Conservation (phyloP, 768 basidiomycete species). For the Calocybe gangraenosa region DNA sequence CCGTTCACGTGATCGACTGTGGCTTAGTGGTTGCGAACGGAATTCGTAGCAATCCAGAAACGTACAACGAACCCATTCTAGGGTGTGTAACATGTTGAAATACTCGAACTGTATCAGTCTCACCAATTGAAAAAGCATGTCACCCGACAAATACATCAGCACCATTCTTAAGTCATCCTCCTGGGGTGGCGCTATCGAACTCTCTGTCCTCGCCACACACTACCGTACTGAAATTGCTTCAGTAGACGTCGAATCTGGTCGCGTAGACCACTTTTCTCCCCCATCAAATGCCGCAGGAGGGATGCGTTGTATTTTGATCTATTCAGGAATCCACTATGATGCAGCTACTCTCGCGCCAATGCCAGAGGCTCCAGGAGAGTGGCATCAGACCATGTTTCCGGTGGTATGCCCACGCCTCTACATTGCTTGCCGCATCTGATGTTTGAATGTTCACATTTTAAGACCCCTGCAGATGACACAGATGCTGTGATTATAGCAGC, state of each 20-base stretch:
- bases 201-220: constrained; percentile 78
- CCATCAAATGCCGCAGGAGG: constrained; percentile 31
- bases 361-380: constrained; percentile 71
- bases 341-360: constrained; percentile 80
- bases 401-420: constrained; percentile 33
- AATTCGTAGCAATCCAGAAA: constrained; percentile 65
- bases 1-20: background rate
- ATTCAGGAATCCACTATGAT: constrained; percentile 97
- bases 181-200: constrained; percentile 97
- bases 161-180: constrained; percentile 76
- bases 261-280: constrained; percentile 78
- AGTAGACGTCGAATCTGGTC: constrained; percentile 88
- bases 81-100: constrained; percentile 46
- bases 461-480: constrained; percentile 30
- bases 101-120: background rate
- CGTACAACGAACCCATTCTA: constrained; percentile 81
- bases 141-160: constrained; percentile 69
- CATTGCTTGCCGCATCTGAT: background rate
- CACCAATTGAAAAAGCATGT: constrained; percentile 25
- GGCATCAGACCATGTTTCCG: constrained; percentile 86
- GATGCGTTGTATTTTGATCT: constrained; percentile 72
- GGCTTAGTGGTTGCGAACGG: constrained; percentile 75
- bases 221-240: constrained; percentile 84
- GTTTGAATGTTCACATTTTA: background rate
- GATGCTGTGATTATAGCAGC: constrained; percentile 64